phyloP scores from a whole-genome alignment of 495 filamentous ascomycete species.

The Podospora pseudopauciseta region DNA sequence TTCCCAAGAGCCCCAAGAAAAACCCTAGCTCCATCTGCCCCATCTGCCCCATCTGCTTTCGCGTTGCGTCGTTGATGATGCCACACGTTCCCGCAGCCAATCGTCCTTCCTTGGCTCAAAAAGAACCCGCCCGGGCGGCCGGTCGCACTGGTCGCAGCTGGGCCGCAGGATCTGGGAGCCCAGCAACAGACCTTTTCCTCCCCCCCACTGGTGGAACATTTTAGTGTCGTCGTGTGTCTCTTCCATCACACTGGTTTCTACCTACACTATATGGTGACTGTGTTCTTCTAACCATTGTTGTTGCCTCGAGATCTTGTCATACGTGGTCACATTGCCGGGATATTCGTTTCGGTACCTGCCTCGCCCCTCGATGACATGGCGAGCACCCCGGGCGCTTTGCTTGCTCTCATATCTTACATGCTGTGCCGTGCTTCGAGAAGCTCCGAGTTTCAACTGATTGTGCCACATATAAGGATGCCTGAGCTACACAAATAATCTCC shows the following conservation, averaged over 20 bases:
- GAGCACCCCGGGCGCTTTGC: neutral
- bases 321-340: neutral
- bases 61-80: neutral
- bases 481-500: neutral
- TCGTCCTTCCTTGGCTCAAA: neutral
- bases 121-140: constrained; percentile 16
- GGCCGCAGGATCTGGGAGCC: constrained; percentile 25
- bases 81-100: neutral
- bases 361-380: neutral
- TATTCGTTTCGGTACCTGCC: neutral
- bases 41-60: neutral
- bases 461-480: neutral
- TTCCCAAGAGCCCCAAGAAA: constrained; percentile 4
- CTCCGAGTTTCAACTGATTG: neutral
- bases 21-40: constrained; percentile 1
- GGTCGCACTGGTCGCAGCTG: constrained; percentile 28
- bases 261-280: too few relatives aligned
- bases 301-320: neutral
- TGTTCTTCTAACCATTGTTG: neutral
- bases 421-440: neutral
- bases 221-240: neutral
- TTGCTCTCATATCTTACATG: neutral
- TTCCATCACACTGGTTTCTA: neutral
- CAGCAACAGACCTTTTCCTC: constrained; percentile 3
- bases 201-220: neutral